Evolutionary conservation across 768 basidiomycete genomes (phyloP), one percentile per base, ranked within the genome.

Genomic region (Hygrocybe punicea): DNA sequence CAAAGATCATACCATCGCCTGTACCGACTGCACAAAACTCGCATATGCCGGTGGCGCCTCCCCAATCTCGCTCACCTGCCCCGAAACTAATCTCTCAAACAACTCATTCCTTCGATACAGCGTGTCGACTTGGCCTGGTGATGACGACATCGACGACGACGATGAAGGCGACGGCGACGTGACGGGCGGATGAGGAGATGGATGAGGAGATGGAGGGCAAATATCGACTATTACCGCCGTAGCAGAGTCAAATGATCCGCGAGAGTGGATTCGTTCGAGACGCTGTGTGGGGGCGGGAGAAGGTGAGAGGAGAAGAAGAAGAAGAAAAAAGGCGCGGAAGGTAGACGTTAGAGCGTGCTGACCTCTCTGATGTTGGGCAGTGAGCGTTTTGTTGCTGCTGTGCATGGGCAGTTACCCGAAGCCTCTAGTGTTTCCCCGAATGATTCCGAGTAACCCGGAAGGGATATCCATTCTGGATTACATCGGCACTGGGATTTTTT

Each of bases 31-130:
- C 53, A 29, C 46, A 57, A 51, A 51, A 53, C 14, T 67, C 37
- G 74, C 74, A 67, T 94, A 93, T n/a, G 83, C 76, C 3, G 95
- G 95, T 0, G 95, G 94, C 7, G 81, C 81, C 68, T 97, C 93
- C 6, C 94, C 94, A 14, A 78, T 76, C 64, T 89, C 86, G 47
- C 81, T 88, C 69, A 89, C 89, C 68, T 87, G 85, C 21, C 95
- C 94, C 10, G 88, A 82, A 37, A 97, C 79, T 17, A 97, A 79
- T 23, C 87, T 79, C 67, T 93, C 93, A 63, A 89, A 93, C 57
- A 87, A 79, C 40, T 70, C 62, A 56, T 73, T 81, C 21, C 76
- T 76, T n/a, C 70, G 69, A 37, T 76, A 63, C n/a, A 78, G 66
- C 16, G 73, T 71, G 47, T 78, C 73, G 14, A 67, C 56, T 21